Evolutionary conservation across 805 yeast species (phyloP), one percentile per base, ranked within the genome.

Genomic region (Zygosaccharomyces rouxii): DNA sequence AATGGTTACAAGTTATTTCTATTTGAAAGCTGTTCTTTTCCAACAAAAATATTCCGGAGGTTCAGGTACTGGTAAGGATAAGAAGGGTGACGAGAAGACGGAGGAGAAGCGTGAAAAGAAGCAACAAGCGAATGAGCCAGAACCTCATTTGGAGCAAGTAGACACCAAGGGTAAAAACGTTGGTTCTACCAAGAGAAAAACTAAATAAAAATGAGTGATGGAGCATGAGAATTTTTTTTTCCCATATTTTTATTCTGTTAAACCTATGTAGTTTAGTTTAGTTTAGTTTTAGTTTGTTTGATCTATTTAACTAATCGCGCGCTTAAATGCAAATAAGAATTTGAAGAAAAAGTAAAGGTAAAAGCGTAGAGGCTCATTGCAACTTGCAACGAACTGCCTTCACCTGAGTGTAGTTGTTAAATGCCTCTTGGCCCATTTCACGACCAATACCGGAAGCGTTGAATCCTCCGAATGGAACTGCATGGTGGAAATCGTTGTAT

Each of bases 381-480:
- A 62, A 44, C 49, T 59, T 73, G 51, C 74, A 65, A 73, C 83
- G 78, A 49, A 90, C 95, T 44, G 97, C 85, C 77, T 90, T 92
- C 56, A 75, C 77, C 69, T 88, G 95, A 54, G 88, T 81, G 76
- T 89, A 92, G 69, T 83, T 84, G 52, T 84, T 86, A 62, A 92
- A 71, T 49, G 95, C 95, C 55, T 88, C 90, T 52, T 78, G 79
- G 62, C 97, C 97, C 78, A 89, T 81, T 75, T 92, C 97, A 70
- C 95, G 81, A 64, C 98, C 97, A 53, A 85, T 75, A 70, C 98
- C 98, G 50, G 94, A 83, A 77, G 83, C 81, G 69, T 88, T 88
- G 75, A 76, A 86, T 40, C 97, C 97, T 60, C 97, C 97, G 69
- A 90, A 90, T 63, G 97, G 97, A 69, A 90, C 85, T 68, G 79